Evolutionary conservation across 192 early-diverging fungal species (phyloP), one percentile per base, ranked within the genome.

Genomic region (Coemansia sp.): DNA sequence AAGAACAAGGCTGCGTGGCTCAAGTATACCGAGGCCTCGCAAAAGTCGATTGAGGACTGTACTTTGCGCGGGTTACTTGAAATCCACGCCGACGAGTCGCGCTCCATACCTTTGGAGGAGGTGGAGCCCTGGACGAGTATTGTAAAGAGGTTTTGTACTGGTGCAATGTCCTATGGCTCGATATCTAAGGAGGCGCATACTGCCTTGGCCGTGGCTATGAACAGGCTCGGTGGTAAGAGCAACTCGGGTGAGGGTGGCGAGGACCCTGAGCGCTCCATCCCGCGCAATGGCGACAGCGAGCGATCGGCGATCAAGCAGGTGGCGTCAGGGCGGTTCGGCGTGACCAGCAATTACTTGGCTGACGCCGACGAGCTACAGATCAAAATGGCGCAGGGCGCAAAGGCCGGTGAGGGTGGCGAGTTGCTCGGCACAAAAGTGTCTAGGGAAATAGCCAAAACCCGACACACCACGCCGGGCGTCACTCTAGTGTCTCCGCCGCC

Each of bases 161-260:
- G 97, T 61, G 97, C 96, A 62, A 99, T 99, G 96, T 95, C 94
- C 27, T 99, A 98, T 72, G 97, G 97, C 36, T 97, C 95, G 22
- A 98, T 99, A 72, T 97, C 95, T 4, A 89, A 87, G 72, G 97
- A 99, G 73, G 87, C 97, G 36, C 97, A 99, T 75, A 92, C 92
- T 39, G 85, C 97, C 18, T 78, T 99, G 29, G 96, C 96, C 3
- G 72, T 92, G 67, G 97, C 97, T 18, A 98, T 99, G 97, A 99
- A 99, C 87, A 73, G 83, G 55, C 80, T 99, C 9, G 95, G 95
- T 68, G 97, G 97, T 65, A 99, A 99, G 87, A 95, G 93, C 79
- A 99, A 98, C 87, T 97, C 96, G 67, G 97, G 97, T 57, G 97
- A 99, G 81, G 97, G 97, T 67, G 97, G 97, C 70, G 97, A 99